These are phyloP conservation scores for Agaricus bisporus DNA, from an alignment of 768 basidiomycete species.

Conservation along the genomic window DNA sequence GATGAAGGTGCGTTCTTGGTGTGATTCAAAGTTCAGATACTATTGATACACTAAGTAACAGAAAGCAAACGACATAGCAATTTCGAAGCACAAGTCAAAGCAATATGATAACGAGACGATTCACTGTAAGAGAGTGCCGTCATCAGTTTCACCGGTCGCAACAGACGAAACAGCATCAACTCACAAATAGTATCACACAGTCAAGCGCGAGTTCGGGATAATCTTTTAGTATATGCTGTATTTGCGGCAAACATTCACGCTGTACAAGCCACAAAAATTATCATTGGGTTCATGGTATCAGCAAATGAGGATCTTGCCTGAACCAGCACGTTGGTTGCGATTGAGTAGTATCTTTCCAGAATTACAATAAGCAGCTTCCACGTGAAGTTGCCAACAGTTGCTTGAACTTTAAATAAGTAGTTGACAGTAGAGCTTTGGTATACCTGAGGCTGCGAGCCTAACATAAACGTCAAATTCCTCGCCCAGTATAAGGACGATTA, in stretches of 20 bases:
- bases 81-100: too few species aligned
- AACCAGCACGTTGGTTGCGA: background rate
- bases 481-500: background rate
- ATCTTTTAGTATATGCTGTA: background rate
- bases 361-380: background rate
- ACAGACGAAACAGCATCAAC: background rate
- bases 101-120: too few species aligned
- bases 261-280: background rate
- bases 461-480: background rate
- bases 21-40: too few species aligned
- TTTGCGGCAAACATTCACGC: background rate
- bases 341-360: constrained; percentile 3
- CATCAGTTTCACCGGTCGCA: background rate
- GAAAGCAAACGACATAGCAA: too few species aligned
- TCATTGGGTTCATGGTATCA: background rate
- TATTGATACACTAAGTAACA: too few species aligned
- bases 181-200: background rate
- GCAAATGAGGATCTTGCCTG: background rate
- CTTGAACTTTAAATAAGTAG: background rate
- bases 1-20: too few species aligned
- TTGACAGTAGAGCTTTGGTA: background rate
- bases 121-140: too few species aligned
- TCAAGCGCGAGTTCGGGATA: background rate
- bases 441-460: background rate
- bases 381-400: background rate